Conservation (phyloP, 495 filamentous ascomycete species). For the Daldinia concentrica region DNA sequence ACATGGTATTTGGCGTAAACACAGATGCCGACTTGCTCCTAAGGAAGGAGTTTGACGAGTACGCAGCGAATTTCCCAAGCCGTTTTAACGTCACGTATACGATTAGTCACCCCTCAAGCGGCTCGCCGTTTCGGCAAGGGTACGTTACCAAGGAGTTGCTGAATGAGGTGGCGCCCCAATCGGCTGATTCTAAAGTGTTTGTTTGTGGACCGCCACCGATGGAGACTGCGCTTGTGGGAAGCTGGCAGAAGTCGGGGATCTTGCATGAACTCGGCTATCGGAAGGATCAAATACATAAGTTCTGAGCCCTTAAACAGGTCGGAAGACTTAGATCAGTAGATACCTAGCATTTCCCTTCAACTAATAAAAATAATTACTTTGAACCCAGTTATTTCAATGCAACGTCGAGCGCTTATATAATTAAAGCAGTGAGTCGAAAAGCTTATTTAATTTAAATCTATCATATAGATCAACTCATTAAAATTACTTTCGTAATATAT, state of each 20-base stretch:
- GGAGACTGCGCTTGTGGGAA: slow-evolving; percentile 65
- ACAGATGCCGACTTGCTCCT: slow-evolving; percentile 70
- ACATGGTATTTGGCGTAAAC: slow-evolving; percentile 72
- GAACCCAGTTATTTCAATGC: not conserved
- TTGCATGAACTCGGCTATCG: slow-evolving; percentile 61
- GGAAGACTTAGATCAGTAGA: slow-evolving; percentile 1
- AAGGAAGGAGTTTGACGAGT: slow-evolving; percentile 60
- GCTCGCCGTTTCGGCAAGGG: slow-evolving; percentile 60
- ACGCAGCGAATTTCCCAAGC: slow-evolving; percentile 62
- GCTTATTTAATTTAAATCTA: no score
- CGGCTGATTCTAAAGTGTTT: slow-evolving; percentile 66
- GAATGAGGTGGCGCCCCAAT: slow-evolving; percentile 54
- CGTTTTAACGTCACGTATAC: slow-evolving; percentile 69
- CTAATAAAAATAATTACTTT: not conserved
- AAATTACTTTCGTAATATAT: no score
- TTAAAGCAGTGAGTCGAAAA: not conserved
- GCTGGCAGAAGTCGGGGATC: slow-evolving; percentile 52
- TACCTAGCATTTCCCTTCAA: not conserved
- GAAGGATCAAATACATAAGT: slow-evolving; percentile 64
- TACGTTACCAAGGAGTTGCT: slow-evolving; percentile 66
- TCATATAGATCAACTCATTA: no score
- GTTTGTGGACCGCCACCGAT: slow-evolving; percentile 73
- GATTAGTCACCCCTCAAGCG: slow-evolving; percentile 58
- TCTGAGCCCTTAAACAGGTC: slow-evolving; percentile 45
- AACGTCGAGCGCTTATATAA: not conserved